Evolutionary conservation across 2,329 filamentous ascomycete genomes (phyloP).

Genomic region (Ophiostoma himal-ulmi): DNA sequence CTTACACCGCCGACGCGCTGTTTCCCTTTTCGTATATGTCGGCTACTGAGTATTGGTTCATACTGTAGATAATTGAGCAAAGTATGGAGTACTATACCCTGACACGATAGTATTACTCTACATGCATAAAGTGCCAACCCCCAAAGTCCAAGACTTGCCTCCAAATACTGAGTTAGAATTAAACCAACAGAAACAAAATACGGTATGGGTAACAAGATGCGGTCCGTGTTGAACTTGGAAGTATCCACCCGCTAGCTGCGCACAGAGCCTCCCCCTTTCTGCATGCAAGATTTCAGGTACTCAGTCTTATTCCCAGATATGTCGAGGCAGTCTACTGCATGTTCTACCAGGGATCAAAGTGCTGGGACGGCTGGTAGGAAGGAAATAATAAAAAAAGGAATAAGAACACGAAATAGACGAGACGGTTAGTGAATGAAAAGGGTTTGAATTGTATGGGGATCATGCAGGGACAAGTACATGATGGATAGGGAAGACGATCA

Average conservation of each 20-base stretch:
- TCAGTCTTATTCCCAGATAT: background rate
- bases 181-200: background rate
- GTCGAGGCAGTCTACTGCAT: background rate
- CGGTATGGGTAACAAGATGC: background rate
- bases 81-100: too few species aligned
- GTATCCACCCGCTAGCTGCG: conserved; percentile 10
- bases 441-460: background rate
- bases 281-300: background rate
- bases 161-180: background rate
- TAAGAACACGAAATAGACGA: background rate
- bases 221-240: conserved; percentile 4
- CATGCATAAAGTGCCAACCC: background rate
- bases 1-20: background rate
- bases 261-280: conserved; percentile 11
- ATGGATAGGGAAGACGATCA: background rate
- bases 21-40: background rate
- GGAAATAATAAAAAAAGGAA: background rate
- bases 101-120: background rate
- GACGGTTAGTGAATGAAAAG: background rate
- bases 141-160: background rate
- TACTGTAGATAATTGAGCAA: background rate
- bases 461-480: conserved; percentile 1
- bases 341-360: background rate
- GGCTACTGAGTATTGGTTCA: background rate
- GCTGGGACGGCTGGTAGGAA: background rate